phyloP scores from a whole-genome alignment of 352 stramenopile genomes.

The Phytophthora meadii region DNA sequence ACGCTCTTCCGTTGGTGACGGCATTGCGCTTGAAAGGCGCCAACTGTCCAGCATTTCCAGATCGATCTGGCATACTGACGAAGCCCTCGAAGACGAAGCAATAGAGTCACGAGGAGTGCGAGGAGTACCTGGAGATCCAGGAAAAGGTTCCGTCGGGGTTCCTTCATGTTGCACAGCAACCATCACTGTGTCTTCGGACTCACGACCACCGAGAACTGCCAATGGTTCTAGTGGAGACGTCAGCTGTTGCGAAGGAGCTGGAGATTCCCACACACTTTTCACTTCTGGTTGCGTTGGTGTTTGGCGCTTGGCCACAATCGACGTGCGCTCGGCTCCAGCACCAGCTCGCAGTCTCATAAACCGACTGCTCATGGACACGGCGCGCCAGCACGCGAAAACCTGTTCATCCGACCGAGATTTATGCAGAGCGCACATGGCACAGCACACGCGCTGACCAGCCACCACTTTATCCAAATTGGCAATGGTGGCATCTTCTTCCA shows the following conservation, averaged over 20 bases:
- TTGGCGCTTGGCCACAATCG: slow-evolving; percentile 18
- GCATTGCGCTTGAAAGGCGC: slow-evolving; percentile 13
- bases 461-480: slow-evolving; percentile 23
- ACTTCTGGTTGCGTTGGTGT: background rate
- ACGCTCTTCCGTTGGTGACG: slow-evolving; percentile 4
- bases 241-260: slow-evolving; percentile 23
- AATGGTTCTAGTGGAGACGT: slow-evolving; percentile 33
- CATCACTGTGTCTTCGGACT: slow-evolving; percentile 10
- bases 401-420: slow-evolving; percentile 45
- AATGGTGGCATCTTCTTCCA: slow-evolving; percentile 14
- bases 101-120: slow-evolving; percentile 16
- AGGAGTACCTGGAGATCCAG: slow-evolving; percentile 30
- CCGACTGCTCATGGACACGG: slow-evolving; percentile 31
- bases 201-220: slow-evolving; percentile 18
- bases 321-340: slow-evolving; percentile 17
- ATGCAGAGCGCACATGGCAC: slow-evolving; percentile 50
- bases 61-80: slow-evolving; percentile 33
- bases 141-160: slow-evolving; percentile 40
- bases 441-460: slow-evolving; percentile 41
- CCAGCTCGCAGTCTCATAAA: slow-evolving; percentile 33
- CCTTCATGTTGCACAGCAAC: slow-evolving; percentile 32
- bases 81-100: slow-evolving; percentile 18
- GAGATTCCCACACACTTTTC: slow-evolving; percentile 30
- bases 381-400: slow-evolving; percentile 44
- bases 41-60: slow-evolving; percentile 30